A percentile compares a stretch with the other conserved stretches of the same genome.
Conservation (phyloP, 345 rosid genomes). For the Mallotus nudiflorus region DNA sequence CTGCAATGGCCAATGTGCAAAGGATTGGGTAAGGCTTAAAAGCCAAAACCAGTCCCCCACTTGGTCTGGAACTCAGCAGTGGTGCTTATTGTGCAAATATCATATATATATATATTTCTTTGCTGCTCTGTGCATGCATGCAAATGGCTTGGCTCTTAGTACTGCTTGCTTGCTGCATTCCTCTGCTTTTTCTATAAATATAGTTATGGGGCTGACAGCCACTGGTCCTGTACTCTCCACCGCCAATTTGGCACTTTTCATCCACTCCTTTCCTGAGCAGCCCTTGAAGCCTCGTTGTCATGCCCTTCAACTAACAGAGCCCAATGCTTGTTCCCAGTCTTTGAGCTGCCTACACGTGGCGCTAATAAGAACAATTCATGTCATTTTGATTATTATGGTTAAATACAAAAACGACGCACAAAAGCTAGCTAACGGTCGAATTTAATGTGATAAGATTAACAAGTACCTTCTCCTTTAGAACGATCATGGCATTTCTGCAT, state of each 20-base stretch:
- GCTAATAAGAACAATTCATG: background rate
- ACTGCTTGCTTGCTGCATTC: constrained; percentile 22
- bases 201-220: constrained; percentile 36
- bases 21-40: constrained; percentile 30
- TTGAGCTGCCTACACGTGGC: constrained; percentile 10
- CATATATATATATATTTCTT: background rate
- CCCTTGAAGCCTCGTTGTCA: no score
- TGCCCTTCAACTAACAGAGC: constrained; percentile 11
- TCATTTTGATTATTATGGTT: background rate
- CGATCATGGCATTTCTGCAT: background rate
- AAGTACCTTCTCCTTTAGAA: background rate
- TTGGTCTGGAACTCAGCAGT: constrained; percentile 24
- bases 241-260: constrained; percentile 38
- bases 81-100: background rate
- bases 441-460: background rate
- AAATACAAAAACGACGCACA: no score
- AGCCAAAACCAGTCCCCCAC: constrained; percentile 37
- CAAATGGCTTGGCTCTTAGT: constrained; percentile 5
- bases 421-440: background rate
- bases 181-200: constrained; percentile 24
- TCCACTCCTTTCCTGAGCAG: no score
- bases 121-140: constrained; percentile 3
- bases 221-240: constrained; percentile 33
- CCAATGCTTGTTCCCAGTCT: constrained; percentile 5
- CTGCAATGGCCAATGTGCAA: constrained; percentile 32